Evolutionary conservation across 805 yeast genomes (phyloP), one percentile per base, ranked within the genome.

Genomic region (Lipomyces yamadae): DNA sequence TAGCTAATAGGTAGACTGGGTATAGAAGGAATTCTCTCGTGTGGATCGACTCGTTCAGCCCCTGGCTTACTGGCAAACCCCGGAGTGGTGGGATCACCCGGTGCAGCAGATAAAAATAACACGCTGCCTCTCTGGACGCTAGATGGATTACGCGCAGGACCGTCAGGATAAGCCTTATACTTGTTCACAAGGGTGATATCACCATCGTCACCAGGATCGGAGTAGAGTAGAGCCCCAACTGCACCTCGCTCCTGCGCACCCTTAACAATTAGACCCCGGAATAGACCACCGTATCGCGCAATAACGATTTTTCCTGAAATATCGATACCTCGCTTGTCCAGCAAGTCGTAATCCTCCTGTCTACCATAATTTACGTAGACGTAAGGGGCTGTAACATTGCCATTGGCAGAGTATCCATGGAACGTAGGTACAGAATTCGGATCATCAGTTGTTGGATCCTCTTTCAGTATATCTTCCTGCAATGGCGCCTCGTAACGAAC

Each of bases 71-170:
- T 83, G 4, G 89, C 84, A 69, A 82, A 84, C 2, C 89, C 91
- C 0, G 92, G 92, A 1, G 92, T 86, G 0, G 92, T 84, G 18
- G 95, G 95, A 74, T 89, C 95, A 42, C 95, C 95, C 0, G 93
- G 92, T 3, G 81, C 78, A 58, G 76, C 76, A 3, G 89, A 82
- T 39, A 88, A 77, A 73, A 84, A 89, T 75, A 84, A 86, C 3
- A 88, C 90, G 55, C 91, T 86, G 0, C 95, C 95, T 72, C 95
- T 82, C 78, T 90, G 93, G 37, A 90, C 88, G 13, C 89, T 79
- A 5, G 89, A 84, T 48, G 93, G 93, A 74, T 90, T 86, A 69
- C 95, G 82, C 0, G 93, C 92, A 0, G 89, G 89, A 1, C 95
- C 95, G 1, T 85, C 76, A 1, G 95, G 96, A 72, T 90, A 90